Evolutionary conservation across 495 filamentous ascomycete genomes (phyloP).

Genomic region (Cryomyces minteri): DNA sequence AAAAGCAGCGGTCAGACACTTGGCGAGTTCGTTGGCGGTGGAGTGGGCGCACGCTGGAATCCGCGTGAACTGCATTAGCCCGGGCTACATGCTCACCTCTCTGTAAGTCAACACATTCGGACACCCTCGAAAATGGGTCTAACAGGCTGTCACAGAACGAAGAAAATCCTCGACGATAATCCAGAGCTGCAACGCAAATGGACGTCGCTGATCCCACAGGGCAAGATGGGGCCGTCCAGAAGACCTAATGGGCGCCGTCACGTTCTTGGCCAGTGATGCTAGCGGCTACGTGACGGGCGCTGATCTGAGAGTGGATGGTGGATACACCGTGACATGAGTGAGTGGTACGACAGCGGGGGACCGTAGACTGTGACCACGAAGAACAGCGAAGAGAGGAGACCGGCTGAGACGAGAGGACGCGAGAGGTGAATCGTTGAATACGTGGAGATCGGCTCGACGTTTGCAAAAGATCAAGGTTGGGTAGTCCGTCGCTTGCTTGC

Average conservation of each 20-base stretch:
- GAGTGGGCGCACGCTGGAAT: constrained; percentile 78
- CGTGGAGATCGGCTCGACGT: no score
- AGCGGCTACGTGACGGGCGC: constrained; percentile 75
- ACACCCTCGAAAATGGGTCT: not conserved
- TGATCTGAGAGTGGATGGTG: constrained; percentile 83
- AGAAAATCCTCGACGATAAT: constrained; percentile 87
- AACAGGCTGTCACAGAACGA: constrained; percentile 36
- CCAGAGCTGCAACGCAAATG: constrained; percentile 72
- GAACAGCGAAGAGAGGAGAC: no score
- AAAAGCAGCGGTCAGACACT: constrained; percentile 75
- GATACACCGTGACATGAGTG: constrained; percentile 59
- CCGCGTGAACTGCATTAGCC: constrained; percentile 79
- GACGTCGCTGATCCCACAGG: constrained; percentile 78
- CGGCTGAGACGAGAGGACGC: no score
- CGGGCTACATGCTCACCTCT: constrained; percentile 88
- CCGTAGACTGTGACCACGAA: no score
- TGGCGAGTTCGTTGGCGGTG: constrained; percentile 63
- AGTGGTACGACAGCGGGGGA: no score
- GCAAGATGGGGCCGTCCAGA: constrained; percentile 83
- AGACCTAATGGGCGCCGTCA: constrained; percentile 86
- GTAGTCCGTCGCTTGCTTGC: no score
- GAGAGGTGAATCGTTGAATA: no score
- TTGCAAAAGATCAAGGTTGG: no score
- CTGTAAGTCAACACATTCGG: constrained; percentile 33
- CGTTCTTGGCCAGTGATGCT: constrained; percentile 77